Base-by-base conservation (phyloP, 2,329 filamentous ascomycete genomes). In the Aureobasidium sp. region DNA sequence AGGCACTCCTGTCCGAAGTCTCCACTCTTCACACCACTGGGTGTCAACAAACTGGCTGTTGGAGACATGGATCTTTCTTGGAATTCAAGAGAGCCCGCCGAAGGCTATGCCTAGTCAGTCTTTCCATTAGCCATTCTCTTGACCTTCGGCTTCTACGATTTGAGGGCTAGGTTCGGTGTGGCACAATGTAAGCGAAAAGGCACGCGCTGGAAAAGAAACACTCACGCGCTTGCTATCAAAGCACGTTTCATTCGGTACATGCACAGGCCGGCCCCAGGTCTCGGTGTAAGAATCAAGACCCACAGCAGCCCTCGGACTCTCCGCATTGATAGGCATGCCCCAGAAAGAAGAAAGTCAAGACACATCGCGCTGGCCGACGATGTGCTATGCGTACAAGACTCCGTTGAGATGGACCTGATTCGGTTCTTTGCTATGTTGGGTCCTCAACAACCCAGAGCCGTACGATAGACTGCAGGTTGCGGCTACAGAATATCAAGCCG, bases 301-400 rank as follows among this genome's bases (percentile, higher is more conserved):
- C 49, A 55, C 38, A 42, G 17, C 13, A 31, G 4, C 9, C 35
- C 51, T 37, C 51, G n/a, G 51, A 10, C 29, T 55, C 51, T 55
- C 51, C 51, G 51, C 38, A 55, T 11, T 42, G 51, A 55, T 55
- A 42, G 37, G 10, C 51, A 55, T 55, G 37, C 38, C 27, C 47
- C 47, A 50, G 47, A 37, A 37, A 50, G 19, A 50, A 50, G 29
- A 9, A 31, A 50, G 8, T 27, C 33, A 29, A 19, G 23, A 38
- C 7, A 38, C 15, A 19, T 9, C 19, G 31, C 19, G 35, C 37
- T n/a, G 46, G 10, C 21, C n/a, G n/a, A 7, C 29, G 29, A 23
- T 13, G 15, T 46, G 17, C 11, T 35, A 15, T 29, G 4, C 9
- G 3, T 50, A 8, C 29, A 50, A 15, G 10, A 10, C 9, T 35